Evolutionary conservation across 176 grass and related monocot species (phyloP), one percentile per base, ranked within the genome.

Genomic region (Aegilops umbellulata): DNA sequence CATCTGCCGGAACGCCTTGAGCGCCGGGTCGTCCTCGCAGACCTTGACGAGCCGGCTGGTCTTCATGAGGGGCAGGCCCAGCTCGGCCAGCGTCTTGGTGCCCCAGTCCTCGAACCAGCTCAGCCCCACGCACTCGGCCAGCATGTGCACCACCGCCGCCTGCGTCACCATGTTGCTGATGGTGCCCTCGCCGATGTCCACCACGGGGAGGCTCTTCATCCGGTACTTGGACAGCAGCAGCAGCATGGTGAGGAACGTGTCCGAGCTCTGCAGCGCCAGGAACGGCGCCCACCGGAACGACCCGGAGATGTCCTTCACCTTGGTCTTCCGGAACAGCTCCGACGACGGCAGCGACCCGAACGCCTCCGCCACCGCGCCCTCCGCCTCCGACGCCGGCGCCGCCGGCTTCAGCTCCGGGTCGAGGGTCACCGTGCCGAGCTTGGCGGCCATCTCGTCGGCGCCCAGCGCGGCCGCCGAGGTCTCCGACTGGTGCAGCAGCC

Each of bases 241-340:
- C 69, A 99, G 81, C 97, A 96, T 96, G 2, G 94, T 99, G 10
- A 99, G 88, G 88, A 99, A 96, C 0, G 97, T 94, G 89, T 96
- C 97, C n/a, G 97, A 96, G 35, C 83, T 99, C 83, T 96, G 94
- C 90, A 96, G 80, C 17, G 97, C 92, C 84, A 99, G 94, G 90
- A 96, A 94, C 36, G 92, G 97, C 58, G 94, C 97, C 97, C 97
- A 99, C 77, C 97, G 89, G 76, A 99, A 99, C 69, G 97, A 96
- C 4, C 92, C 94, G 57, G 97, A 91, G 85, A 99, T 97, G 78
- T 96, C 94, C 82, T 89, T 60, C 47, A 99, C 95, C 97, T 93
- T 99, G 14, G 97, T 99, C 74, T 94, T 99, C 80, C 88, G 90
- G 88, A 96, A 94, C 60, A 99, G 93, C 36, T 99, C 97, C 31